Evolutionary conservation across 2,329 filamentous ascomycete species (phyloP), one percentile per base, ranked within the genome.

Genomic region (Orbilia quercus): DNA sequence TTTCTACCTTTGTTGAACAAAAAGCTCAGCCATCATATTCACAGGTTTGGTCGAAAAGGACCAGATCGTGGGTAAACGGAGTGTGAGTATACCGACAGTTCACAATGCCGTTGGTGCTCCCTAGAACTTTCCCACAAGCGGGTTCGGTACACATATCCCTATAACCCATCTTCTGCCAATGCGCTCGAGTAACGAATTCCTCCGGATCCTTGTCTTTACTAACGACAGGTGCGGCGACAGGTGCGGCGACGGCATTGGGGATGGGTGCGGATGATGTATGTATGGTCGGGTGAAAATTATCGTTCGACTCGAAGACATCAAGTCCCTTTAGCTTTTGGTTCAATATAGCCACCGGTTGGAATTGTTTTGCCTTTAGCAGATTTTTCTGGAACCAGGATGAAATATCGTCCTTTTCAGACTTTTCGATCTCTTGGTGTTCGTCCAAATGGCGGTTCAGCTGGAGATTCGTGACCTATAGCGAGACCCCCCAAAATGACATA

Each of bases 321-420:
- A 97, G 84, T 7, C 92, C 92, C 71, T 95, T 92, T 20, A 97
- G 85, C 80, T 96, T 97, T 82, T 96, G 92, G 82, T 96, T 96
- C 78, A 97, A 87, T 2, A 96, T 85, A 0, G 92, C 93, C 0
- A 97, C 85, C 0, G 93, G 93, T 79, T 97, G 93, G 80, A 97
- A 96, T 76, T 89, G 89, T 81, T 95, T 96, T 9, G 93, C 93
- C 80, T 96, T 96, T 76, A 91, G 86, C 81, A 97, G 93, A 81
- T 96, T 93, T 79, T 91, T 90, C 83, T 96, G 91, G 82, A 97
- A 96, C 93, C 93, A 97, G 42, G 92, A 94, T 83, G 96, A 96
- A 77, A 96, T 92, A 81, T 97, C 92, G 81, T 96, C 91, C 79
- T 96, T 93, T 79, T 92, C 89, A 73, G 92, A 86, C 75, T 91